These are phyloP conservation scores for Pseudogymnoascus sp. DNA, from an alignment of 2,329 filamentous ascomycete species.

Conservation along the genomic window DNA sequence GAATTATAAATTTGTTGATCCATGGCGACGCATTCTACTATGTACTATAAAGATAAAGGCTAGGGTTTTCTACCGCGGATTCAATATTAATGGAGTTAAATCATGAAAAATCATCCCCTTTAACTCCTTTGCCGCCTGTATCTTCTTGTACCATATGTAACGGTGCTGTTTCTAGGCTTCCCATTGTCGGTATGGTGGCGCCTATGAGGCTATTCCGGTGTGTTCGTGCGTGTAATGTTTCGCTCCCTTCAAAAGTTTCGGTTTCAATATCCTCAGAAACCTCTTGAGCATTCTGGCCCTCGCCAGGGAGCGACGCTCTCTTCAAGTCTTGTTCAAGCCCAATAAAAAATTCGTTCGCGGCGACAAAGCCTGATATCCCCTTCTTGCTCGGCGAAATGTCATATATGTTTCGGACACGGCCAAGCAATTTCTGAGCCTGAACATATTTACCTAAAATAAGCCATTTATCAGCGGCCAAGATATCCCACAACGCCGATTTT, in stretches of 20 bases:
- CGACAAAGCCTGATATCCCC: conserved; percentile 43
- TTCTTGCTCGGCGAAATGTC: conserved; percentile 40
- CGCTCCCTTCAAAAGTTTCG: conserved; percentile 42
- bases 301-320: conserved; percentile 23
- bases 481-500: conserved; percentile 84
- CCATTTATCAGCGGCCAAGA: conserved; percentile 80
- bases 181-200: conserved; percentile 31
- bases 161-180: conserved; percentile 43
- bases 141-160: conserved; percentile 24
- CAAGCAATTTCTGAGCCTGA: conserved; percentile 70
- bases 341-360: conserved; percentile 45
- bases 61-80: not conserved
- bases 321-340: conserved; percentile 37
- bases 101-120: conserved; percentile 12
- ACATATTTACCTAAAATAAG: conserved; percentile 65
- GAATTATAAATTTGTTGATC: not conserved
- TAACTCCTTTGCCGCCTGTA: not conserved
- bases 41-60: conserved; percentile 5
- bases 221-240: conserved; percentile 44
- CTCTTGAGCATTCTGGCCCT: conserved; percentile 24
- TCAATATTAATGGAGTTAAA: conserved; percentile 1
- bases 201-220: conserved; percentile 49
- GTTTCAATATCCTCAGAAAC: conserved; percentile 25
- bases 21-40: not conserved
- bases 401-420: conserved; percentile 55